Conservation (phyloP, 306 rosid genomes). For the Cucurbita maxima region DNA sequence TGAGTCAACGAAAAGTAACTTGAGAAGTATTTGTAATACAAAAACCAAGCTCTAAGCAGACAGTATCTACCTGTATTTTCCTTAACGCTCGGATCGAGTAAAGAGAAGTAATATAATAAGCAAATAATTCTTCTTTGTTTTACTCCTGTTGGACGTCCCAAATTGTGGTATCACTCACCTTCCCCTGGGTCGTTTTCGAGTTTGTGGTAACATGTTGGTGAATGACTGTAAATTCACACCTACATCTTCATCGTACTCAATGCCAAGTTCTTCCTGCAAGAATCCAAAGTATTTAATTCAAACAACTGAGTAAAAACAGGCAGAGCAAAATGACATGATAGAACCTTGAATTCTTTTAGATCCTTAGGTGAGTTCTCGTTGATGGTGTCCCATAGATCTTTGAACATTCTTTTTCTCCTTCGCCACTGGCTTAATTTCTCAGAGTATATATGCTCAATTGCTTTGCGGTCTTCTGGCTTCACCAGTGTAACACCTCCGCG, state of each 20-base stretch:
- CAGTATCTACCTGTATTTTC: background rate
- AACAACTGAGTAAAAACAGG: background rate
- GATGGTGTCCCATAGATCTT: slow-evolving; percentile 79
- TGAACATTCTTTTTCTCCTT: slow-evolving; percentile 81
- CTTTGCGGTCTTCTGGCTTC: slow-evolving; percentile 76
- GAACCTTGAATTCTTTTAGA: slow-evolving; percentile 72
- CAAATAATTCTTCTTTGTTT: background rate
- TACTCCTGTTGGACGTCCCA: background rate
- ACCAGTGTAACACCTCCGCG: slow-evolving; percentile 76
- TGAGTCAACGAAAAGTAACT: background rate
- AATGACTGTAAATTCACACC: slow-evolving; percentile 58
- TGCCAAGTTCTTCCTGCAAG: slow-evolving; percentile 78
- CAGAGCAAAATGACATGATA: background rate
- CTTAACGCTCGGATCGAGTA: background rate
- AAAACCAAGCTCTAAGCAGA: background rate
- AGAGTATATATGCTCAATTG: slow-evolving; percentile 27
- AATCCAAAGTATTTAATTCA: background rate
- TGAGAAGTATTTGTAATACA: background rate
- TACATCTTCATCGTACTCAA: slow-evolving; percentile 68
- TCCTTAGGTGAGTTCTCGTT: slow-evolving; percentile 84
- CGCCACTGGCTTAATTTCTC: slow-evolving; percentile 71
- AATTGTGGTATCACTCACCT: slow-evolving; percentile 20
- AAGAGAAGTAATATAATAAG: background rate
- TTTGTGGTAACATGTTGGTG: slow-evolving; percentile 40
- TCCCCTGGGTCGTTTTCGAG: slow-evolving; percentile 47